A percentile compares a stretch with the other conserved stretches of the same genome.
Conservation (phyloP, 2,329 filamentous ascomycete species). For the Sporothrix inflata region DNA sequence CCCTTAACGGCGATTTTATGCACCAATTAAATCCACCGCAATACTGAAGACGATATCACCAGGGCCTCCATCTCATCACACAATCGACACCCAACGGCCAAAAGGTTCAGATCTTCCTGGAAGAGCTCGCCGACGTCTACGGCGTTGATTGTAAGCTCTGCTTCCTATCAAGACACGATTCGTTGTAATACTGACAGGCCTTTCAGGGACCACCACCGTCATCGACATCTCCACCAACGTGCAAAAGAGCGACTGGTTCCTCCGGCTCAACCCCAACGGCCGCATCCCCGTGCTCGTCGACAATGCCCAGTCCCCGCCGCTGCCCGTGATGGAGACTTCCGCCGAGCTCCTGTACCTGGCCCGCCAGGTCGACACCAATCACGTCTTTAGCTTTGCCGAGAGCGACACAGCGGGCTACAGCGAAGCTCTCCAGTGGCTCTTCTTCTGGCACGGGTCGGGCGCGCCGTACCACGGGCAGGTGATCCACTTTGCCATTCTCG, state of each 20-base stretch:
- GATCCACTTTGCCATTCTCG: neutral
- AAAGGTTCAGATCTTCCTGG: neutral
- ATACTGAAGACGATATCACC: too few species aligned
- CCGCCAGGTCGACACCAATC: neutral
- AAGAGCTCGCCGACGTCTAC: neutral
- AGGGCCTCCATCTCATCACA: neutral
- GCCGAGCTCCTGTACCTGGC: neutral
- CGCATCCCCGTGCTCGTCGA: neutral
- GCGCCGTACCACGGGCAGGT: constrained; percentile 1
- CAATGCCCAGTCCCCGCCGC: neutral
- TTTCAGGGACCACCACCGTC: neutral
- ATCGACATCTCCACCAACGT: neutral
- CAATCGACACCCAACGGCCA: neutral
- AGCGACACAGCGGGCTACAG: neutral
- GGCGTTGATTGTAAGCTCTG: neutral
- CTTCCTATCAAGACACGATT: too few species aligned
- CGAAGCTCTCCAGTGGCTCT: neutral
- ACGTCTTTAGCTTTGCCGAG: neutral
- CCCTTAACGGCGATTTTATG: too few species aligned
- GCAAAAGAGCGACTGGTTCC: neutral
- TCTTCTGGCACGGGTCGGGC: neutral
- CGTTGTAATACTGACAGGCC: neutral
- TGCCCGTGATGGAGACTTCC: neutral
- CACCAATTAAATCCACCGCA: too few species aligned
- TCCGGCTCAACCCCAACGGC: neutral